Base-by-base conservation (phyloP, 2,329 filamentous ascomycete genomes). In the Chrysosporium queenslandicum region DNA sequence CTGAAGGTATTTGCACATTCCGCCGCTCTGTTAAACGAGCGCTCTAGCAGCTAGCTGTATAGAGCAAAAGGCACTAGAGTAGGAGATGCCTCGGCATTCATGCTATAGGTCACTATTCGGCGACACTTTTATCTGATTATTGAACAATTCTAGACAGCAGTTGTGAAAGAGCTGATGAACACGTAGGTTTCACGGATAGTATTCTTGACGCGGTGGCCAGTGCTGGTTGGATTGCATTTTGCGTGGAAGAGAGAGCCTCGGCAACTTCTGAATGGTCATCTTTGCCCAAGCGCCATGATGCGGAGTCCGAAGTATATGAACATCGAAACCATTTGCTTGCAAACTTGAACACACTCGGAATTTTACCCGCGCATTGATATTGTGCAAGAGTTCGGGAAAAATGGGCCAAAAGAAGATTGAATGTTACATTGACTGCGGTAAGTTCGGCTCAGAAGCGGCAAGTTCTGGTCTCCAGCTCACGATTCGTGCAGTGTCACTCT, bases 361-460 rank as follows among this genome's bases (percentile, higher is more conserved):
- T n/a, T n/a, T n/a, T n/a, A n/a, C n/a, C n/a, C n/a, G n/a, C n/a
- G n/a, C n/a, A n/a, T n/a, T n/a, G n/a, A n/a, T n/a, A n/a, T n/a
- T n/a, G 30, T 21, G 25, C 46, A 32, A 40, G 21, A 27, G 29
- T 21, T 34, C n/a, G 7, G 18, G 1, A 6, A 52, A 46, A 16
- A 52, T 52, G 42, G 30, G 41, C 2, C 50, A 46, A 30, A 52
- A 52, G 42, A 76, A 76, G 52, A 85, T 87, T 58, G 80, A 83
- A 56, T 77, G 75, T 54, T 86, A 85, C 61, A 57, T 86, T 52
- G 83, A 87, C 66, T 77, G 82, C 61, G 78, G 83, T 85, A 68
- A 55, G 74, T 60, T 37, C 36, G n/a, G 12, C 7, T 27, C 50
- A 30, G 30, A 39, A 8, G 16, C 46, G 11, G 7, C 7, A 23